phyloP scores from a whole-genome alignment of 2,329 filamentous ascomycete genomes.

The Trichophyton equinum region DNA sequence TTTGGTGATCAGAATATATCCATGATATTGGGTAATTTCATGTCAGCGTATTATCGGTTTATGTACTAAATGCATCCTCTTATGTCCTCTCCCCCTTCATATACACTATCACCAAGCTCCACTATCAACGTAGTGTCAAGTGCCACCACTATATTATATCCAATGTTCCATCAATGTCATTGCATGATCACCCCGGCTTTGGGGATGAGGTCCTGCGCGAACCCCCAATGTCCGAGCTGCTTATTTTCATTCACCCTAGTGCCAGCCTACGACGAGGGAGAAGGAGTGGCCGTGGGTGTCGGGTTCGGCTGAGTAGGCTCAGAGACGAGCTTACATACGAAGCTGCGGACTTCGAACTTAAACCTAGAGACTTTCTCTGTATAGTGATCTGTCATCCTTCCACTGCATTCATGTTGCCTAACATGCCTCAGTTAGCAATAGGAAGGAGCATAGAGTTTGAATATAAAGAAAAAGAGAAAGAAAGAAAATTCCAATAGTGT shows the following conservation, averaged over 20 bases:
- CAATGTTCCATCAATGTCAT: not conserved
- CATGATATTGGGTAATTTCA: no score
- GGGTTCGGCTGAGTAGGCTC: not conserved
- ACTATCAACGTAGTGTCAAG: not conserved
- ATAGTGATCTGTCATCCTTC: not conserved
- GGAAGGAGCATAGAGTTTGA: no score
- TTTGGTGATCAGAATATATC: no score
- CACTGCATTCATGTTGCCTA: not conserved
- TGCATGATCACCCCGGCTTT: no score
- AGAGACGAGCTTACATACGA: not conserved
- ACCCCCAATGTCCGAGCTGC: not conserved
- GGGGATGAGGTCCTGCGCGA: not conserved
- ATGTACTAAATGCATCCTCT: no score
- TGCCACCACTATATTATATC: not conserved
- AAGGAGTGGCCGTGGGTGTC: not conserved
- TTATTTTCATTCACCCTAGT: not conserved
- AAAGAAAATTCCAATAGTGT: not conserved
- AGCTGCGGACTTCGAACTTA: not conserved
- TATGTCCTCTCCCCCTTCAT: no score
- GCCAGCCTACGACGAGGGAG: not conserved
- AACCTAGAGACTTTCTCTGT: not conserved
- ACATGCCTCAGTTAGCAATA: not conserved
- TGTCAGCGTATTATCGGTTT: no score
- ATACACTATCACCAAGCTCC: no score
- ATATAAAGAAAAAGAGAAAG: no score